A percentile compares a stretch with the other conserved stretches of the same genome.
phyloP scores from a whole-genome alignment of 2,329 filamentous ascomycete genomes.

The Fusarium subglutinans region DNA sequence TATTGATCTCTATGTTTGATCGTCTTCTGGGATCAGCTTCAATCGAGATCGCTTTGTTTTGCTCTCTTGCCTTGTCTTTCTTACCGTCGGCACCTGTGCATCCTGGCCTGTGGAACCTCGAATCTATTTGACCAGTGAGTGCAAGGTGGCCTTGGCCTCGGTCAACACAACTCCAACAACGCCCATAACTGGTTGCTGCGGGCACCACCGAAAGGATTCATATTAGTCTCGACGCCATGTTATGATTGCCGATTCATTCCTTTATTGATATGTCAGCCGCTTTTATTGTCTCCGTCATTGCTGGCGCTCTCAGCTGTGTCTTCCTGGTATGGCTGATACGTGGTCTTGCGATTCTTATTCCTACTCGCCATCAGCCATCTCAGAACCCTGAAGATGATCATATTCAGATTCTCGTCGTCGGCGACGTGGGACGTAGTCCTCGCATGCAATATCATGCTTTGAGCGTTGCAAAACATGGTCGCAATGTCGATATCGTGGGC shows the following conservation, averaged over 20 bases:
- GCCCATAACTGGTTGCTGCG: background rate
- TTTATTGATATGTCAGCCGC: slow-evolving; percentile 34
- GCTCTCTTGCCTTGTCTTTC: slow-evolving; percentile 8
- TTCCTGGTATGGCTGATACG: slow-evolving; percentile 41
- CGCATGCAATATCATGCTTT: slow-evolving; percentile 99
- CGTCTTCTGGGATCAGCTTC: slow-evolving; percentile 22
- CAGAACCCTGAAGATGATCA: slow-evolving; percentile 51
- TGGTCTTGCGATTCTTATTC: slow-evolving; percentile 41
- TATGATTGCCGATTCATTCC: slow-evolving; percentile 11
- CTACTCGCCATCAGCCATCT: slow-evolving; percentile 49
- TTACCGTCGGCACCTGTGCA: slow-evolving; percentile 5
- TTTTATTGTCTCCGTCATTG: slow-evolving; percentile 49
- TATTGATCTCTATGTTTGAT: slow-evolving; percentile 14
- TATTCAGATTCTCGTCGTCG: slow-evolving; percentile 88
- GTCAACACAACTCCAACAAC: slow-evolving; percentile 8
- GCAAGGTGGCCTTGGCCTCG: slow-evolving; percentile 34
- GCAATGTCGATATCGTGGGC: slow-evolving; percentile 84
- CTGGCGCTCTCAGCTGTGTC: slow-evolving; percentile 48
- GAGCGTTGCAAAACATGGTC: slow-evolving; percentile 86
- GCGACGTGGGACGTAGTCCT: slow-evolving; percentile 93
- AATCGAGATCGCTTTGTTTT: slow-evolving; percentile 20
- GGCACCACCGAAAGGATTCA: slow-evolving; percentile 7
- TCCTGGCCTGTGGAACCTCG: slow-evolving; percentile 27
- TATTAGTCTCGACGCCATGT: slow-evolving; percentile 17
- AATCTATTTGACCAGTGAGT: slow-evolving; percentile 1